These are phyloP conservation scores for Daldinia sp. DNA, from an alignment of 2,329 filamentous ascomycete species.

Conservation along the genomic window DNA sequence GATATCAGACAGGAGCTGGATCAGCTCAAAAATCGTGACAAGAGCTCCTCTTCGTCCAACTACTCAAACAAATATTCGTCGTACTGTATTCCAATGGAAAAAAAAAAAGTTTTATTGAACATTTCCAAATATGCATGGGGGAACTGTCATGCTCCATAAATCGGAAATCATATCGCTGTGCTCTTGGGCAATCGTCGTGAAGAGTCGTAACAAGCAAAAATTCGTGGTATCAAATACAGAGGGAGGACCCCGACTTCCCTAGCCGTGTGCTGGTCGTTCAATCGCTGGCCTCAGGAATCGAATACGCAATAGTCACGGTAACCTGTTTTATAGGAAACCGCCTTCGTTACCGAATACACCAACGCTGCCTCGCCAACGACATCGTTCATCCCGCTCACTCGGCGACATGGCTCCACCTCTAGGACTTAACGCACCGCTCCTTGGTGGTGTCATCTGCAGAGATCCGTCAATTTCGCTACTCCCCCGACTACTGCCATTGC, in stretches of 20 bases:
- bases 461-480: constrained; percentile 60
- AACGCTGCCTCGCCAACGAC: constrained; percentile 69
- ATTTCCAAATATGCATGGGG: constrained; percentile 40
- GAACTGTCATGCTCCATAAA: constrained; percentile 39
- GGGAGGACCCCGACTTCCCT: constrained; percentile 19
- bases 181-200: constrained; percentile 40
- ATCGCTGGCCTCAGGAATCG: constrained; percentile 34
- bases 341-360: constrained; percentile 66
- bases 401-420: constrained; percentile 51
- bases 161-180: constrained; percentile 40
- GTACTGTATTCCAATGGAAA: constrained; percentile 37
- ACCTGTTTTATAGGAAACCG: constrained; percentile 62
- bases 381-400: constrained; percentile 60
- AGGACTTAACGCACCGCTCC: constrained; percentile 50
- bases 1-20: constrained; percentile 38
- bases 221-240: constrained; percentile 42
- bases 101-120: constrained; percentile 24
- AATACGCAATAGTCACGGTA: constrained; percentile 31
- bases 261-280: constrained; percentile 19
- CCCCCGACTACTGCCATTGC: constrained; percentile 60
- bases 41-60: constrained; percentile 29
- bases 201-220: constrained; percentile 43
- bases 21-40: constrained; percentile 38
- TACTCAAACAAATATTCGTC: constrained; percentile 35
- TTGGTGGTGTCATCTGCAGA: constrained; percentile 54